These are phyloP conservation scores for Monosporascus sp. DNA, from an alignment of 2,329 filamentous ascomycete genomes.

Conservation along the genomic window DNA sequence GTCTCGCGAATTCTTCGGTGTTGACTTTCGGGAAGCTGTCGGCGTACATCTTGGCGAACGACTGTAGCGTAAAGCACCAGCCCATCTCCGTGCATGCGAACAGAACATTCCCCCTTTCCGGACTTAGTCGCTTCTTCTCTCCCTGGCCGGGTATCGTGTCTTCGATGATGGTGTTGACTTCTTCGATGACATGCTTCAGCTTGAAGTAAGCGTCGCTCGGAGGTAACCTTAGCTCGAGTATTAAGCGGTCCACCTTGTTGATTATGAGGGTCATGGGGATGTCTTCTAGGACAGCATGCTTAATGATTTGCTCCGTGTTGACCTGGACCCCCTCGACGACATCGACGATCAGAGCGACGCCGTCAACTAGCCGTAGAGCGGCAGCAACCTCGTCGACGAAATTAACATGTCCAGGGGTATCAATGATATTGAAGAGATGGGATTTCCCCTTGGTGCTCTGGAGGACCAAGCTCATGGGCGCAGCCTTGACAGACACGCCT, in stretches of 20 bases:
- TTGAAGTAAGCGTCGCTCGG: conserved; percentile 98
- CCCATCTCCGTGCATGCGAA: conserved; percentile 91
- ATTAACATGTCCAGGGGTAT: conserved; percentile 96
- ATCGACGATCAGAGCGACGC: conserved; percentile 88
- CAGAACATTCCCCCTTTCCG: conserved; percentile 96
- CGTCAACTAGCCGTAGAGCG: conserved; percentile 80
- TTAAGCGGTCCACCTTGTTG: conserved; percentile 96
- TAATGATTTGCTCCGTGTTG: conserved; percentile 96
- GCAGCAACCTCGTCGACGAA: conserved; percentile 96
- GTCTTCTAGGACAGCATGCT: conserved; percentile 85
- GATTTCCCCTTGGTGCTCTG: conserved; percentile 89
- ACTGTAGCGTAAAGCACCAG: conserved; percentile 93
- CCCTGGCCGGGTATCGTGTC: conserved; percentile 77
- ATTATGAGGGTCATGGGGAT: conserved; percentile 84
- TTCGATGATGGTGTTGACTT: conserved; percentile 94
- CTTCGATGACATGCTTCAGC: conserved; percentile 95
- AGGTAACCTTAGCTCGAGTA: conserved; percentile 88
- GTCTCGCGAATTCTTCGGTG: conserved; percentile 71
- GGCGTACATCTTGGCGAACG: conserved; percentile 94
- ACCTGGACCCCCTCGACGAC: conserved; percentile 98
- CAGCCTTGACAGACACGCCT: conserved; percentile 85
- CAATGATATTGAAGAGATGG: conserved; percentile 88
- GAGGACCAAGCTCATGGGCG: conserved; percentile 89
- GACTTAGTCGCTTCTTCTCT: conserved; percentile 75
- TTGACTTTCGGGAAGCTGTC: conserved; percentile 81